Base-by-base conservation (phyloP, 495 filamentous ascomycete genomes). In the Baudoinia panamericana region DNA sequence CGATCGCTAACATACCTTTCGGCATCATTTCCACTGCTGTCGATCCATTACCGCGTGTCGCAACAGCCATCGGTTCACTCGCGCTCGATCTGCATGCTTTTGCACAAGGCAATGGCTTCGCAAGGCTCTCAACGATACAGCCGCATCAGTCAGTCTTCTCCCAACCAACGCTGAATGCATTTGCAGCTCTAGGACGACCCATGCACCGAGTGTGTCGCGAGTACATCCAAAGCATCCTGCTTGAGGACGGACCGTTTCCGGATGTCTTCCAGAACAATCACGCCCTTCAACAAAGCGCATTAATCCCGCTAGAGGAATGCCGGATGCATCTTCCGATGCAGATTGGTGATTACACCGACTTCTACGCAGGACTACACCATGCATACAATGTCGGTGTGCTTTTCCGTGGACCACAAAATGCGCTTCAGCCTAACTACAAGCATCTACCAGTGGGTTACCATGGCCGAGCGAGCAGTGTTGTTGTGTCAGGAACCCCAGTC, bases 261-360 rank as follows among this genome's bases (percentile, higher is more conserved):
- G 58, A 71, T 23, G 47, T 79, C 4, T 65, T 84, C 12, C 71
- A 73, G 46, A 63, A 72, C 16, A 78, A 81, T 48, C 41, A 52
- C 0, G 28, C 50, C 3, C 59, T 80, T 7, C 74, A 70, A 46
- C 61, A 70, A 32, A 52, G 64, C 30, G 67, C 63, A 0, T 57
- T 84, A 4, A 37, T 78, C 13, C 71, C 69, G 0, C 57, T 74
- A 30, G 64, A 68, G 7, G 58, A 69, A 3, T 76, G 86, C 18
- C 71, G 63, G 39, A 81, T 73, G 57, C 82, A 93, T 43, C 56
- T 95, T 11, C 88, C 88, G 4, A 76, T 96, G 74, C 67, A 70
- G 23, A 85, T 94, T 39, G 82, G 83, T n/a, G 85, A 95, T 57
- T 96, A 96, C 61, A 92, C 88, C 10, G 88, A 96, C 62, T 96